Conservation (phyloP, 345 rosid genomes). For the Geranium rotundifolium region DNA sequence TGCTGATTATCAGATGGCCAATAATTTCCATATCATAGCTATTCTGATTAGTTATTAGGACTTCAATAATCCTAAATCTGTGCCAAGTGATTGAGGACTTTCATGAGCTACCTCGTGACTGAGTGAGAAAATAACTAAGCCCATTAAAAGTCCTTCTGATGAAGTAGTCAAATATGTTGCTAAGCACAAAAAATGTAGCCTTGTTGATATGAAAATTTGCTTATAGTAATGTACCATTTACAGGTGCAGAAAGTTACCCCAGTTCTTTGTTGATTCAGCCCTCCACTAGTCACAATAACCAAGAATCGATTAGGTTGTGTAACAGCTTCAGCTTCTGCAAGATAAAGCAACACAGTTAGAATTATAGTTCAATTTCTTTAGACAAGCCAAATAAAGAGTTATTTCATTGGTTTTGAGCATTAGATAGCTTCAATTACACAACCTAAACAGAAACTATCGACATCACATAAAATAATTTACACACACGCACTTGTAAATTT, state of each 20-base stretch:
- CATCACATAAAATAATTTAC: no score
- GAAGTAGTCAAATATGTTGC: background rate
- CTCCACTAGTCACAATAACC: constrained; percentile 79
- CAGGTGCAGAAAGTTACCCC: constrained; percentile 44
- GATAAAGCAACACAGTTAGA: constrained; percentile 4
- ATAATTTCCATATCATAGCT: background rate
- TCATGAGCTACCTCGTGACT: background rate
- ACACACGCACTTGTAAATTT: constrained; percentile 43
- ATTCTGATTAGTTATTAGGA: background rate
- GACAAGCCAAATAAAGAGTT: background rate
- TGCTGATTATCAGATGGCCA: background rate
- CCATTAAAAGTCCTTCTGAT: background rate
- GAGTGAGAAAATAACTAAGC: background rate
- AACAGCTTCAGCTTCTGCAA: constrained; percentile 44
- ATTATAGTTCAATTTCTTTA: background rate
- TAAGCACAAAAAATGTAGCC: background rate
- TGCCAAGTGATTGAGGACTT: background rate
- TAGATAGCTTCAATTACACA: no score
- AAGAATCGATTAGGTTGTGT: constrained; percentile 51
- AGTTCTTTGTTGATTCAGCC: constrained; percentile 89
- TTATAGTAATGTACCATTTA: background rate
- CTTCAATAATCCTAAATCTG: background rate
- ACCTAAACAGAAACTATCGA: no score
- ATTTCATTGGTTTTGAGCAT: background rate
- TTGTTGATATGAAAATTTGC: background rate